Base-by-base conservation (phyloP, 2,329 filamentous ascomycete genomes). In the Fusarium domesticum region DNA sequence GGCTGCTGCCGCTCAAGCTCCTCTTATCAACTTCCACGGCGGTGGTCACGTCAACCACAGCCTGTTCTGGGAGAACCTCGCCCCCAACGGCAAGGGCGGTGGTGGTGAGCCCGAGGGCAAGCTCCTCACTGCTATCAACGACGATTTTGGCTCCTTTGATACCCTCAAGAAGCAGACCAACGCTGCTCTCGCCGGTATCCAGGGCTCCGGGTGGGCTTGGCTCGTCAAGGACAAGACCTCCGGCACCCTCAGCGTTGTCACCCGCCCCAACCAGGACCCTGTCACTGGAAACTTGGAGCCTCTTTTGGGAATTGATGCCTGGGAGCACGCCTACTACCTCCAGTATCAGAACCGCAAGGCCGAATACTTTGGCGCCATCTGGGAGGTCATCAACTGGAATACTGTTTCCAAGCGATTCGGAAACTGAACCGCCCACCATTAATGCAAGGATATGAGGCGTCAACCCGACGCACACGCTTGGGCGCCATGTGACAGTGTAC, bases 291-390 rank as follows among this genome's bases (percentile, higher is more conserved):
- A 86, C 66, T 89, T 86, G 66, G 78, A 83, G 61, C 91, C 91
- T 30, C 75, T 96, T 37, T 73, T 96, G 36, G 91, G 91, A 45
- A 85, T 96, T 62, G 91, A 96, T 73, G 91, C 90, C 42, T 96
- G 90, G 90, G 90, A 96, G 77, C 90, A 96, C 72, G 90, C 90
- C 40, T 95, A 95, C 77, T 95, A 95, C 73, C 78, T 96, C 51
- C 89, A 96, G 75, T 96, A 96, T 74, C 81, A 96, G 81, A 96
- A 96, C 78, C 85, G 89, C 70, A 96, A 96, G 83, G 90, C 86
- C 45, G 90, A 96, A 75, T 96, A 96, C 78, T 96, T 96, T 71
- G 80, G 80, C 61, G 89, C 89, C 47, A 86, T 96, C 67, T 96
- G 91, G 91, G 88, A 95, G 58, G 90, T 96, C 38, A 76, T 96